Evolutionary conservation across 768 basidiomycete genomes (phyloP).

Genomic region (Pulveroboletus ravenelii): DNA sequence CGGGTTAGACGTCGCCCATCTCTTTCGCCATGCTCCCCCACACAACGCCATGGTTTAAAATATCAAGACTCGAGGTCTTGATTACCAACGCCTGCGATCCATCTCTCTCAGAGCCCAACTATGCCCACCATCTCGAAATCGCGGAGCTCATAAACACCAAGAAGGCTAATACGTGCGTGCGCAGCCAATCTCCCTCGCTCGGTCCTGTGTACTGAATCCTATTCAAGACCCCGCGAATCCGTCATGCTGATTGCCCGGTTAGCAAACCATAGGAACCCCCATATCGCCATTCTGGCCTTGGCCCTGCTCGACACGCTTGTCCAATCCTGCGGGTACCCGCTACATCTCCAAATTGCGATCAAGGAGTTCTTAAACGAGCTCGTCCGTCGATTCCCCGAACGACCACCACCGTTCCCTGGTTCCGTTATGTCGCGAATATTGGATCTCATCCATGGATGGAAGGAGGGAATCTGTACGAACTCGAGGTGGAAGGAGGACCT

Average conservation of each 20-base stretch:
- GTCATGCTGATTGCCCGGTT: slow-evolving; percentile 78
- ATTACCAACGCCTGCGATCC: slow-evolving; percentile 85
- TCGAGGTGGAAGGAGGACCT: slow-evolving; percentile 95
- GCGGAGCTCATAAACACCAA: slow-evolving; percentile 91
- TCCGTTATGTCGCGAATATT: slow-evolving; percentile 93
- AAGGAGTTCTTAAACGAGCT: slow-evolving; percentile 99
- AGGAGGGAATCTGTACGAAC: slow-evolving; percentile 83
- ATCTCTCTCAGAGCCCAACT: slow-evolving; percentile 82
- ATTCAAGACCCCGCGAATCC: slow-evolving; percentile 79
- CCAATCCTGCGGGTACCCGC: slow-evolving; percentile 93
- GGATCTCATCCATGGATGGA: slow-evolving; percentile 91
- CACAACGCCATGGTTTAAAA: slow-evolving; percentile 48
- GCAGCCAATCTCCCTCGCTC: neutral
- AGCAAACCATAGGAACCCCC: slow-evolving; percentile 90
- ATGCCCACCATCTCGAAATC: slow-evolving; percentile 87
- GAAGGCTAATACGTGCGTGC: slow-evolving; percentile 89
- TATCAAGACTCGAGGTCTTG: slow-evolving; percentile 65
- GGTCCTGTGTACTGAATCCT: neutral
- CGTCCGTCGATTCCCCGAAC: slow-evolving; percentile 94
- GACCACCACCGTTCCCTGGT: slow-evolving; percentile 91
- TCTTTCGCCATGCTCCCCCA: slow-evolving; percentile 43
- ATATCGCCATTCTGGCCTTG: slow-evolving; percentile 82
- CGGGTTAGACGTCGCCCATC: neutral
- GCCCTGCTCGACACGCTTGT: slow-evolving; percentile 87
- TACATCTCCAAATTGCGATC: slow-evolving; percentile 94